Conservation (phyloP, 495 filamentous ascomycete species). For the Penicillium maclennaniae region DNA sequence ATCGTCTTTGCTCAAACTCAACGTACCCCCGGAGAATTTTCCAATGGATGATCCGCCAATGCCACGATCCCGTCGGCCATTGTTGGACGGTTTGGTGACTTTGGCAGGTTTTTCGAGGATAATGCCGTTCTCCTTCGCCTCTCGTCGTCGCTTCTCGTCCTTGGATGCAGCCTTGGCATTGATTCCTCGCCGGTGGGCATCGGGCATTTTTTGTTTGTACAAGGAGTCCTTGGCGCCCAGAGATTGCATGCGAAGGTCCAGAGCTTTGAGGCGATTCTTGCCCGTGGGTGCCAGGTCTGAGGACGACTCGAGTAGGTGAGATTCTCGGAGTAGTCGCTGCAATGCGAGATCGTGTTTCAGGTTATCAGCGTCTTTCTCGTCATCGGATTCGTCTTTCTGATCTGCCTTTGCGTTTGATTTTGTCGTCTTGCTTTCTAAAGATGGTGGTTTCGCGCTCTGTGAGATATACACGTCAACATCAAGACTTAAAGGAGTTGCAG, state of each 20-base stretch:
- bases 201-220: constrained; percentile 75
- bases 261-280: constrained; percentile 66
- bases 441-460: constrained; percentile 49
- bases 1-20: constrained; percentile 76
- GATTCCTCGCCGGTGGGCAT: constrained; percentile 76
- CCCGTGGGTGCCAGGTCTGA: constrained; percentile 60
- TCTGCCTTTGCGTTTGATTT: constrained; percentile 29
- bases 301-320: constrained; percentile 75
- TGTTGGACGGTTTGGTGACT: constrained; percentile 34
- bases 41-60: constrained; percentile 75
- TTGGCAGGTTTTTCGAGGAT: constrained; percentile 71
- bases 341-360: constrained; percentile 91
- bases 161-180: constrained; percentile 54
- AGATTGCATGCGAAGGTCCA: constrained; percentile 74
- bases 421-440: constrained; percentile 24
- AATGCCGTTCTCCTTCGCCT: constrained; percentile 87
- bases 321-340: constrained; percentile 84
- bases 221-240: constrained; percentile 75
- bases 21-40: constrained; percentile 70
- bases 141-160: constrained; percentile 66
- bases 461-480: constrained; percentile 5
- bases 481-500: neutral
- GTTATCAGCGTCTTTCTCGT: constrained; percentile 54
- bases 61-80: constrained; percentile 55
- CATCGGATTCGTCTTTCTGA: constrained; percentile 46